phyloP scores from a whole-genome alignment of 306 rosid genomes.

The Psophocarpus tetragonolobus region DNA sequence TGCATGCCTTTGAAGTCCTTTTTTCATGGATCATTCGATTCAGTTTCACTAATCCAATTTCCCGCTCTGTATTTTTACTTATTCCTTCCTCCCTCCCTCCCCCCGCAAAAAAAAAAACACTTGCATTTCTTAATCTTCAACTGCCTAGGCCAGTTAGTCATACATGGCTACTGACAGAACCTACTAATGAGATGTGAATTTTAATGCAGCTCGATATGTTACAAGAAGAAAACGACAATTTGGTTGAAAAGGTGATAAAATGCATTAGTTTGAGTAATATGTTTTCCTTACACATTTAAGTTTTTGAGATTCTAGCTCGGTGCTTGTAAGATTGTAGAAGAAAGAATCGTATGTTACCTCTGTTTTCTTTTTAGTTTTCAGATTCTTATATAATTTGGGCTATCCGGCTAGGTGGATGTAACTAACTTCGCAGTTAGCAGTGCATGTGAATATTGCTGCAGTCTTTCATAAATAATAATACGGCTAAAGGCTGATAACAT shows the following conservation, averaged over 20 bases:
- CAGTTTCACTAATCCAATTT: slow-evolving; percentile 1
- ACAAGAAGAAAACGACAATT: slow-evolving; percentile 87
- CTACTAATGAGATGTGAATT: slow-evolving; percentile 42
- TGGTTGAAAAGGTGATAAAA: slow-evolving; percentile 80
- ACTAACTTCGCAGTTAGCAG: neutral
- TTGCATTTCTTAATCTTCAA: slow-evolving; percentile 21
- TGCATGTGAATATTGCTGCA: slow-evolving; percentile 12
- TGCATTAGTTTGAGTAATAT: slow-evolving; percentile 38
- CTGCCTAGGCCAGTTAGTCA: slow-evolving; percentile 7
- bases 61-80: neutral
- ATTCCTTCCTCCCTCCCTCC: neutral
- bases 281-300: slow-evolving; percentile 5
- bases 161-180: slow-evolving; percentile 13
- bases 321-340: neutral
- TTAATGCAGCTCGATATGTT: slow-evolving; percentile 95
- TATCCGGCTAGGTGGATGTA: slow-evolving; percentile 18
- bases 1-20: neutral
- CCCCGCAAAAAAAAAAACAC: neutral
- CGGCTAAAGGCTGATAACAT: neutral
- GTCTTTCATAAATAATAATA: slow-evolving; percentile 2
- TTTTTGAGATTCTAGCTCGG: slow-evolving; percentile 30
- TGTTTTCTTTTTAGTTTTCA: slow-evolving; percentile 5
- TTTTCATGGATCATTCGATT: slow-evolving; percentile 9
- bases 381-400: slow-evolving; percentile 10
- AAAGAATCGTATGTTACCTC: neutral